Percentiles rank a stretch among this genome's conserved stretches.
These are phyloP conservation scores for Spathaspora sp. DNA, from an alignment of 1,139 yeast genomes.

Conservation along the genomic window DNA sequence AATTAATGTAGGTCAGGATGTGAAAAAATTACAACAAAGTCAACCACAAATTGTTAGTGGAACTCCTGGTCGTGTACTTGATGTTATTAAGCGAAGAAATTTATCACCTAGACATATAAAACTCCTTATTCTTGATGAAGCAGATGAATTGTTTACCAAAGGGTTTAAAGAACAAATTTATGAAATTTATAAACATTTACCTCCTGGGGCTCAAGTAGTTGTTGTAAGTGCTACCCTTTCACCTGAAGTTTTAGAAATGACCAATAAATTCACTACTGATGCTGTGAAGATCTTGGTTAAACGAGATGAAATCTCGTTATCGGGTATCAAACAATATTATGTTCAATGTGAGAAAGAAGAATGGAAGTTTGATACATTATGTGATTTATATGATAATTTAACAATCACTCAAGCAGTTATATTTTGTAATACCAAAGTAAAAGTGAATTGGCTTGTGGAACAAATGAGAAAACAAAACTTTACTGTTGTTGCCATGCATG, in stretches of 20 bases:
- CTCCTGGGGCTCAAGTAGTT: constrained; percentile 84
- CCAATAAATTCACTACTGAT: constrained; percentile 83
- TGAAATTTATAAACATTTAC: constrained; percentile 79
- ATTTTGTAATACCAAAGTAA: constrained; percentile 88
- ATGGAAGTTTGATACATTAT: constrained; percentile 92
- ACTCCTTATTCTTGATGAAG: constrained; percentile 88
- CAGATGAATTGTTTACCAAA: constrained; percentile 86
- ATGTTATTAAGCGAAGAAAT: constrained; percentile 77
- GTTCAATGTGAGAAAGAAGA: constrained; percentile 88
- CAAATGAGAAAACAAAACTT: constrained; percentile 78
- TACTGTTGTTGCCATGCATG: constrained; percentile 93
- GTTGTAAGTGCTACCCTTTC: constrained; percentile 94
- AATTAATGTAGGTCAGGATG: constrained; percentile 77
- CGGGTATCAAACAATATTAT: constrained; percentile 86
- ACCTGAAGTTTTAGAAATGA: constrained; percentile 79
- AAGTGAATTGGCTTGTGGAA: constrained; percentile 89
- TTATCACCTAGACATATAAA: constrained; percentile 70
- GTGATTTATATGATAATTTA: constrained; percentile 91
- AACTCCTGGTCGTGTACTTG: constrained; percentile 93
- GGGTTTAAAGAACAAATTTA: constrained; percentile 93
- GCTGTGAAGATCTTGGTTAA: constrained; percentile 90
- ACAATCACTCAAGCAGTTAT: constrained; percentile 96
- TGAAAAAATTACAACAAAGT: constrained; percentile 68
- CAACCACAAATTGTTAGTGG: constrained; percentile 89
- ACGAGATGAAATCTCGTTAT: constrained; percentile 83